phyloP scores from a whole-genome alignment of 768 basidiomycete species.

The Trametes punicea region DNA sequence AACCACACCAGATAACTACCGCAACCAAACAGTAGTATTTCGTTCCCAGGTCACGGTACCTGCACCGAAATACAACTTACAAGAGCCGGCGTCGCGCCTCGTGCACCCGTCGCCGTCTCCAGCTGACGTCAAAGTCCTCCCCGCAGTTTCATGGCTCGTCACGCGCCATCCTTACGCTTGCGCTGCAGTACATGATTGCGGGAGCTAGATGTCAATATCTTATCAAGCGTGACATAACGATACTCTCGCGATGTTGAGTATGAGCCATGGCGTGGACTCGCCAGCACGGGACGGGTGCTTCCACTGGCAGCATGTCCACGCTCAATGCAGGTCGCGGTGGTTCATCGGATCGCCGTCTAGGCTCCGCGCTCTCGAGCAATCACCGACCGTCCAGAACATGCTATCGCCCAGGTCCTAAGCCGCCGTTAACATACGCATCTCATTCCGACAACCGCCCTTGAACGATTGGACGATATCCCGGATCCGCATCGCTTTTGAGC shows the following conservation, averaged over 20 bases:
- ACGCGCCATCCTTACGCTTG: background rate
- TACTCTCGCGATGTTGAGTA: too few species aligned
- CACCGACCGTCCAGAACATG: background rate
- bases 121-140: background rate
- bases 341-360: background rate
- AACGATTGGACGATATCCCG: background rate
- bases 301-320: too few species aligned
- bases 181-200: background rate
- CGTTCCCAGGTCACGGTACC: background rate
- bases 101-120: background rate
- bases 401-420: background rate
- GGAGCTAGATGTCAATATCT: too few species aligned
- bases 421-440: background rate
- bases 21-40: too few species aligned
- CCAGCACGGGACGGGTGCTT: too few species aligned
- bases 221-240: too few species aligned
- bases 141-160: background rate
- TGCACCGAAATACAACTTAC: too few species aligned
- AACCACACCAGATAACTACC: too few species aligned
- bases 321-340: background rate
- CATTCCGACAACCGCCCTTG: conserved; percentile 2
- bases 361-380: background rate
- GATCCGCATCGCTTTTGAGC: background rate
- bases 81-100: background rate
- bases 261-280: too few species aligned